A percentile compares a stretch with the other conserved stretches of the same genome.
phyloP scores from a whole-genome alignment of 352 stramenopile species.

The Phytophthora niederhauseri region DNA sequence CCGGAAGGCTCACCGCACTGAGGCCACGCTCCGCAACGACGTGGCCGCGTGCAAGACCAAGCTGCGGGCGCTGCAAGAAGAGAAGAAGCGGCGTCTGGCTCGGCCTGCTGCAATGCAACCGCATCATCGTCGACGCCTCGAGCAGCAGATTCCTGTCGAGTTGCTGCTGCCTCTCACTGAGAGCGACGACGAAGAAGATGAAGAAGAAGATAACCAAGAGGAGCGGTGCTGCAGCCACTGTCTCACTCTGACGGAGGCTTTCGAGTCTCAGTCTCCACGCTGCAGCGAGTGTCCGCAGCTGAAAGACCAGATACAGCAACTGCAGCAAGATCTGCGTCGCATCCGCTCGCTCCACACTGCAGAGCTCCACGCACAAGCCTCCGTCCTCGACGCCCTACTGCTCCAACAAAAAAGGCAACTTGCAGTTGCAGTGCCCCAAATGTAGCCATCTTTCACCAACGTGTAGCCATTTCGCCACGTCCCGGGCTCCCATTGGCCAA shows the following conservation, averaged over 20 bases:
- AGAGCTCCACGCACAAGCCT: conserved; percentile 47
- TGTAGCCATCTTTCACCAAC: conserved; percentile 21
- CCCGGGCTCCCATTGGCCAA: conserved; percentile 19
- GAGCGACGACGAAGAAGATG: conserved; percentile 28
- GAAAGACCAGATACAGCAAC: conserved; percentile 25
- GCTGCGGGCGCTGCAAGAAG: conserved; percentile 22
- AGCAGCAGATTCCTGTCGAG: conserved; percentile 25
- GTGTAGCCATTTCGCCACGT: conserved; percentile 9
- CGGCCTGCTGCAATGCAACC: background rate
- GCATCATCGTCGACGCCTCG: conserved; percentile 7
- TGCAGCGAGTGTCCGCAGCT: conserved; percentile 34
- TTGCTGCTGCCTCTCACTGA: conserved; percentile 28
- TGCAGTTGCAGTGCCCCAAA: conserved; percentile 16
- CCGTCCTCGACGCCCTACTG: conserved; percentile 26
- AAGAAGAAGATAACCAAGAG: conserved; percentile 25
- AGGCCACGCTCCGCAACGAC: conserved; percentile 38
- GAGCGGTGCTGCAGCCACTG: conserved; percentile 7
- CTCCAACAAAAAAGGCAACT: background rate
- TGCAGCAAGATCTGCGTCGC: conserved; percentile 33
- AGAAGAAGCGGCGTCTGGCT: conserved; percentile 28
- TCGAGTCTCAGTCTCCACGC: conserved; percentile 1
- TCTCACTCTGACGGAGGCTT: background rate
- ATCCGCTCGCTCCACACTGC: conserved; percentile 35
- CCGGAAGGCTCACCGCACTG: conserved; percentile 36
- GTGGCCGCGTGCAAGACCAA: conserved; percentile 31